Percentiles rank a stretch among this genome's conserved stretches.
Evolutionary conservation across 1,284 basidiomycete species (phyloP).

Genomic region (Apiotrichum domesticum): DNA sequence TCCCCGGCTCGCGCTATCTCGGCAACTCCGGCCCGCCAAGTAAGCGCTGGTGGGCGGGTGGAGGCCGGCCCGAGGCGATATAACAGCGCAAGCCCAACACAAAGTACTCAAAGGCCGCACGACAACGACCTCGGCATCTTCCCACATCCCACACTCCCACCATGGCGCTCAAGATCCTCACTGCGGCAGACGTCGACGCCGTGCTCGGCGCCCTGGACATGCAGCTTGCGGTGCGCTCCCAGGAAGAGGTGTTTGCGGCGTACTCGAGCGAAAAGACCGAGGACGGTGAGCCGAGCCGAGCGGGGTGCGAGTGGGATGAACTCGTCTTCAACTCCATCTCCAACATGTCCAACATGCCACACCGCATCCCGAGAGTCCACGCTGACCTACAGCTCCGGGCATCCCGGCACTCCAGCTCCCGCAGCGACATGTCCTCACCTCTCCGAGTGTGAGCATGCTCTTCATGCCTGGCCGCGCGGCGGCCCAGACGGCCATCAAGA

Average conservation of each 20-base stretch:
- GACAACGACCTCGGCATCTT: not conserved
- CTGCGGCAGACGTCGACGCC: conserved; percentile 32
- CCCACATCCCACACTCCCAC: not conserved
- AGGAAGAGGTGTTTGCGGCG: conserved; percentile 35
- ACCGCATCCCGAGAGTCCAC: not conserved
- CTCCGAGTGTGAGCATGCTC: conserved; percentile 32
- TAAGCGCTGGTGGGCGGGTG: too few relatives aligned
- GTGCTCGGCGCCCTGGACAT: conserved; percentile 31
- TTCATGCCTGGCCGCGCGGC: conserved; percentile 45
- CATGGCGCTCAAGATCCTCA: conserved; percentile 26
- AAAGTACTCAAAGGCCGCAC: not conserved
- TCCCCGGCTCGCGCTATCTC: too few relatives aligned
- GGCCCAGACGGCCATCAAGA: conserved; percentile 55
- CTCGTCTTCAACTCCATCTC: not conserved
- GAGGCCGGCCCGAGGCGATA: too few relatives aligned
- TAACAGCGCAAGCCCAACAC: too few relatives aligned
- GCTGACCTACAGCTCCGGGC: conserved; percentile 5
- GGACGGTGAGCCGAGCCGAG: conserved; percentile 5
- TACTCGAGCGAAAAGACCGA: conserved; percentile 22
- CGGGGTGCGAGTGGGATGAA: not conserved
- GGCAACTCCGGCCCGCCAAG: too few relatives aligned
- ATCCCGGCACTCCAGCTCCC: conserved; percentile 35
- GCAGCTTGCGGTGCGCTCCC: conserved; percentile 30
- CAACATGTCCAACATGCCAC: not conserved
- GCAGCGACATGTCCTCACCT: conserved; percentile 26